Evolutionary conservation across 2,329 filamentous ascomycete species (phyloP).

Genomic region (Ascochyta clinopodiicola): DNA sequence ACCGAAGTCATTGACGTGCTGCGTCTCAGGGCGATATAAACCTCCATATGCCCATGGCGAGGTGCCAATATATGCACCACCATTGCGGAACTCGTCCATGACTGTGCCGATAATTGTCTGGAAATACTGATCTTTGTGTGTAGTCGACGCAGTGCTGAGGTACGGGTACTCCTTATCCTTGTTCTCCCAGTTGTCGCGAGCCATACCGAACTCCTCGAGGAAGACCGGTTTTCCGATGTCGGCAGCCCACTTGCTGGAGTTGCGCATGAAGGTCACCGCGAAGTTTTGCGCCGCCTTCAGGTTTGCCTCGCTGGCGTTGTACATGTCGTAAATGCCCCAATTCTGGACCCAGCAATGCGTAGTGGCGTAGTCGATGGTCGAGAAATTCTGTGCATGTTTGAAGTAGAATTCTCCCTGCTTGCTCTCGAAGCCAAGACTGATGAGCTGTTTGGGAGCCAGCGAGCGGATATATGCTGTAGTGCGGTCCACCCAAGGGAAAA

Average conservation of each 20-base stretch:
- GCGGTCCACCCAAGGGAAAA: constrained; percentile 48
- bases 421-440: constrained; percentile 48
- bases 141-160: constrained; percentile 42
- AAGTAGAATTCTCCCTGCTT: constrained; percentile 52
- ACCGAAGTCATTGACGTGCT: constrained; percentile 47
- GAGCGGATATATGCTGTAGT: constrained; percentile 48
- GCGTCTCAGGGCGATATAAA: constrained; percentile 48
- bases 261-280: constrained; percentile 42
- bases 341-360: constrained; percentile 52
- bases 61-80: constrained; percentile 47
- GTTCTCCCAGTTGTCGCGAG: constrained; percentile 51
- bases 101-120: constrained; percentile 47
- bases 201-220: constrained; percentile 52
- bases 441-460: constrained; percentile 46
- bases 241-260: constrained; percentile 44
- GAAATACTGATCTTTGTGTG: constrained; percentile 50
- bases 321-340: constrained; percentile 51
- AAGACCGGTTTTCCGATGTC: constrained; percentile 50
- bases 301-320: constrained; percentile 41
- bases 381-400: constrained; percentile 47
- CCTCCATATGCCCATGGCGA: constrained; percentile 52
- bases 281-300: constrained; percentile 45
- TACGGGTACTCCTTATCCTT: constrained; percentile 46
- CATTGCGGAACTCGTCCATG: constrained; percentile 43
- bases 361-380: constrained; percentile 49